Base-by-base conservation (phyloP, 805 yeast genomes). In the Geotrichum ghanense region DNA sequence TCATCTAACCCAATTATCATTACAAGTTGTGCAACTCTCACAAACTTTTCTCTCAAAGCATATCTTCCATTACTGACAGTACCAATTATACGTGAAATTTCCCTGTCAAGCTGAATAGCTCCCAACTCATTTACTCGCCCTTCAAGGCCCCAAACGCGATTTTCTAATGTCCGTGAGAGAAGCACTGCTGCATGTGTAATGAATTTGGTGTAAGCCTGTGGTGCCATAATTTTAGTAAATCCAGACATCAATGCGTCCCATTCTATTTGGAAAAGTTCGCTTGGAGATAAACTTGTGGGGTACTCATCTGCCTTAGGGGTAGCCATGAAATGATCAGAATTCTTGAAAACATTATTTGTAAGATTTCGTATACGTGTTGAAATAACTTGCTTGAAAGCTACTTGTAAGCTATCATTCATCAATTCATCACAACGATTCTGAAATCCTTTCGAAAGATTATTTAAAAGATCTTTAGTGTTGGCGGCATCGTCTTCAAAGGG, bases 1-100 rank as follows among this genome's bases (percentile, higher is more conserved):
- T 83, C 89, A 54, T 87, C 96, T 65, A 87, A 73, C 3, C 95
- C 92, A 37, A 88, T 69, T 41, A 87, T 69, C 69, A 86, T 74
- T 19, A 87, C 83, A 40, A 92, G 72, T 61, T 90, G 97, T 0
- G 95, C 87, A 3, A 87, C 78, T 49, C 87, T 71, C 5, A 83
- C 72, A 58, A 90, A 90, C 54, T 76, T 75, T 50, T 86, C 92
- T 50, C 96, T 71, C 54, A 88, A 66, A 27, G 74, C 74, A 62
- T 88, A 90, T 48, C 78, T 76, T 44, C 78, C 81, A 43, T 95
- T 61, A 16, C 62, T 56, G 3, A 85, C 74, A 48, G 81, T 82
- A 41, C 80, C 74, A 44, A 92, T 83, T 26, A 90, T 72, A 22
- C 76, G 70, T 42, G 88, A 77, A 20, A 88, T 66, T 58, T 89